A percentile compares a stretch with the other conserved stretches of the same genome.
These are phyloP conservation scores for Agrocybe chaxingu DNA, from an alignment of 768 basidiomycete species.

Conservation along the genomic window DNA sequence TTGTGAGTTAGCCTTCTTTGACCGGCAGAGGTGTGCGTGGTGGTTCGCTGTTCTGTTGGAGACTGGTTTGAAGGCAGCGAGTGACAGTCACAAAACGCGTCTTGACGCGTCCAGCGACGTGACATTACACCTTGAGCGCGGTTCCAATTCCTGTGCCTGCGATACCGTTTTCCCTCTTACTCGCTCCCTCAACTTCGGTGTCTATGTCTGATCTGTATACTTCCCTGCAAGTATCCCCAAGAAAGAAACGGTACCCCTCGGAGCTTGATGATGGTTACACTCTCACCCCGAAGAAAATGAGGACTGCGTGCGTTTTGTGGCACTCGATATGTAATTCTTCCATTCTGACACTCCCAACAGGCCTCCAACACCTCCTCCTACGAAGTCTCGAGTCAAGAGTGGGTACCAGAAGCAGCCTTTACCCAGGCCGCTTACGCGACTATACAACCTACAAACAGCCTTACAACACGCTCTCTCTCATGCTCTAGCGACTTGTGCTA, in stretches of 20 bases:
- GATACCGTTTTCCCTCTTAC: slow-evolving; percentile 16
- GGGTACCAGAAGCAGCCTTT: slow-evolving; percentile 27
- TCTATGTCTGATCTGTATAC: slow-evolving; percentile 61
- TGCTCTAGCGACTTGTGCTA: slow-evolving; percentile 78
- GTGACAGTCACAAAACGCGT: slow-evolving; percentile 21
- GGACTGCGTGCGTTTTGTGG: slow-evolving; percentile 43
- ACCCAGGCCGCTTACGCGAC: slow-evolving; percentile 57
- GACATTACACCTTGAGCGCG: slow-evolving; percentile 5
- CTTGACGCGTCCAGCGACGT: slow-evolving; percentile 13
- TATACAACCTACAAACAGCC: slow-evolving; percentile 61
- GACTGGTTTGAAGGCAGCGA: not conserved
- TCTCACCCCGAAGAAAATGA: slow-evolving; percentile 68
- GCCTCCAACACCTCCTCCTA: slow-evolving; percentile 58
- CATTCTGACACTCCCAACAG: slow-evolving; percentile 24
- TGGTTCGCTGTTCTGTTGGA: not conserved
- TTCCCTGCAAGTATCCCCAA: slow-evolving; percentile 61
- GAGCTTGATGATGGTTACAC: slow-evolving; percentile 52
- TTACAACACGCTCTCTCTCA: slow-evolving; percentile 83
- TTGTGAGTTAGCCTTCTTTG: not conserved
- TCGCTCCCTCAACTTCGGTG: slow-evolving; percentile 1
- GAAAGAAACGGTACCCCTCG: slow-evolving; percentile 60
- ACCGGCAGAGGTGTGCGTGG: not conserved
- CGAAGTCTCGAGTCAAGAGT: slow-evolving; percentile 32
- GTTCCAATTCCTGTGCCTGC: slow-evolving; percentile 7
- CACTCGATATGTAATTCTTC: not conserved